Evolutionary conservation across 2,329 filamentous ascomycete genomes (phyloP).

Genomic region (Trichoderma atrobrunneum): DNA sequence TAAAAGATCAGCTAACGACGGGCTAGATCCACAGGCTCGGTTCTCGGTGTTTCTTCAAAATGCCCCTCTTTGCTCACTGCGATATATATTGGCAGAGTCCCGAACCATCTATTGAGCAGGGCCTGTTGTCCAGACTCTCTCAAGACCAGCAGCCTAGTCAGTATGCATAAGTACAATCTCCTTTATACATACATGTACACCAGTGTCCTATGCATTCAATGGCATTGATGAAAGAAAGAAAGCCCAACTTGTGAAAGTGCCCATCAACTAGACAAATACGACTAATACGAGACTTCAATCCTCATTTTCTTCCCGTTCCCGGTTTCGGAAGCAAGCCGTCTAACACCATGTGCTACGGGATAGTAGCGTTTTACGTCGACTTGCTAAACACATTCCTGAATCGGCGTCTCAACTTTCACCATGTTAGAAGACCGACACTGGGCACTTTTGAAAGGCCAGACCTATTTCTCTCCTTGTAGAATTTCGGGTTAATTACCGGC

Average conservation of each 20-base stretch:
- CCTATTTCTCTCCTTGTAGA: neutral
- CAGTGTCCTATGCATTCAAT: neutral
- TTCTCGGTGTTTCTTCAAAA: neutral
- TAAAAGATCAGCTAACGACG: neutral
- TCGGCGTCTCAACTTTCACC: neutral
- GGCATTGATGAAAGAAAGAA: neutral
- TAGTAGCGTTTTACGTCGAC: neutral
- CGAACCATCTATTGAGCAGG: neutral
- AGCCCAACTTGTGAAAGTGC: neutral
- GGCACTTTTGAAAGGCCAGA: neutral
- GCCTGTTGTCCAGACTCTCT: neutral
- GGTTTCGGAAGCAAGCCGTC: neutral
- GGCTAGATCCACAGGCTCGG: neutral
- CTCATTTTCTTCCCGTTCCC: neutral
- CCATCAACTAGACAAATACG: neutral
- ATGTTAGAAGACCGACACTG: neutral
- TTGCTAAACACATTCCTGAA: neutral
- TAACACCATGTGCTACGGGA: neutral
- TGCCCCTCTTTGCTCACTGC: neutral
- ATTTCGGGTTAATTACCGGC: neutral
- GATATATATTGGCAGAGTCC: neutral
- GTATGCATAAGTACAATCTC: neutral
- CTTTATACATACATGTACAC: neutral
- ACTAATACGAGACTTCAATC: neutral
- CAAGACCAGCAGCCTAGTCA: neutral